Percentiles rank a stretch among this genome's conserved stretches.
Evolutionary conservation across 805 yeast genomes (phyloP).

Genomic region (Suhomyces prunicola): DNA sequence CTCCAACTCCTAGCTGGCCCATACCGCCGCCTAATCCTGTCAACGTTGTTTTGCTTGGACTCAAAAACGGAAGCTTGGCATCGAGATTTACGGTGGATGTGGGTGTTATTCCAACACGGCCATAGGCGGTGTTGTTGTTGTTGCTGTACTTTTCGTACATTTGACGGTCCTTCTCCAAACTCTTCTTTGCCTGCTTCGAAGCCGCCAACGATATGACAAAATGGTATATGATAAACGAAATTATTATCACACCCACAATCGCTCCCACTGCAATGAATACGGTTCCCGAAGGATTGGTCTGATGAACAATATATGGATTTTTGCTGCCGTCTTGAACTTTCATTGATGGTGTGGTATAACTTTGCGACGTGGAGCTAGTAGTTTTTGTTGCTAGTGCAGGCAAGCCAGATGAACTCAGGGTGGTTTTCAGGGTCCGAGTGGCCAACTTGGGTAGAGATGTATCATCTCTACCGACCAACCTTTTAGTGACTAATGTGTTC

Average conservation of each 20-base stretch:
- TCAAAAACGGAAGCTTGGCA: constrained; percentile 35
- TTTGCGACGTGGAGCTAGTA: constrained; percentile 4
- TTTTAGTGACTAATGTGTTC: constrained; percentile 1
- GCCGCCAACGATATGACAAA: constrained; percentile 46
- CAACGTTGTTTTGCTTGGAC: constrained; percentile 20
- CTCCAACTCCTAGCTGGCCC: constrained; percentile 9
- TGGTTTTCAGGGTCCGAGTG: neutral
- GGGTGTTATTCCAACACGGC: constrained; percentile 19
- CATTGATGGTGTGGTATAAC: constrained; percentile 46
- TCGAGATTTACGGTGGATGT: constrained; percentile 21
- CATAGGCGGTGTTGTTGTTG: constrained; percentile 30
- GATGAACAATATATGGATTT: constrained; percentile 62
- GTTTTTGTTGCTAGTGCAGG: constrained; percentile 14
- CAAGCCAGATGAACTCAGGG: constrained; percentile 1
- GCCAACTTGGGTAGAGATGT: neutral
- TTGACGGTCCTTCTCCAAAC: constrained; percentile 32
- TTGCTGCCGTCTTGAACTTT: constrained; percentile 54
- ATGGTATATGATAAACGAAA: constrained; percentile 53
- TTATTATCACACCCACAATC: constrained; percentile 55
- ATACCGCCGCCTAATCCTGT: constrained; percentile 14
- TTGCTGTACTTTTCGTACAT: constrained; percentile 31
- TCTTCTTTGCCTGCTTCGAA: constrained; percentile 48
- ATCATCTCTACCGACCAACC: neutral
- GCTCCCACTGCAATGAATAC: constrained; percentile 82
- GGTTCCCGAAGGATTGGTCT: constrained; percentile 64